Evolutionary conservation across 2,329 filamentous ascomycete species (phyloP), one percentile per base, ranked within the genome.

Genomic region (Mycosphaerella sp.): DNA sequence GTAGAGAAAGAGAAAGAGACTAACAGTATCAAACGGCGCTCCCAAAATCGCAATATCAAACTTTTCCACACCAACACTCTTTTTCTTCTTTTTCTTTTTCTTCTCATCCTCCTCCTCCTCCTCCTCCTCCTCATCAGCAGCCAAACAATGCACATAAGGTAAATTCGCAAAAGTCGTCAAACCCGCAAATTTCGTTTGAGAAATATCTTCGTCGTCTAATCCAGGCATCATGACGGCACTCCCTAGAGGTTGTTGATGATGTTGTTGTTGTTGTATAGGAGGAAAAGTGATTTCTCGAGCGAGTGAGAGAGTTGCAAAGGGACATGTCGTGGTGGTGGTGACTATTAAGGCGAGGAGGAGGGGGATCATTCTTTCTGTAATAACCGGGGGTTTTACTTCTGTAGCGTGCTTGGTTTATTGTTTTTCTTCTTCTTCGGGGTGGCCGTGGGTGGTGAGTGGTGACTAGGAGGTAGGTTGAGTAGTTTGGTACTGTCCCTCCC

Each of bases 11-110:
- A n/a, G 14, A 17, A 17, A 17, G 14, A 17, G 14, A 17, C 14
- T 17, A 17, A 17, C 14, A 17, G 75, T 78, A 60, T 78, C 76
- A 57, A 78, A 78, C 0, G 74, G 74, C 11, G 76, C 76, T 6
- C 76, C 76, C 1, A 78, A 45, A 38, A 78, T 70, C 2, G 74
- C 76, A 59, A 78, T 77, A 58, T 78, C 76, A 58, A 73, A 78
- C 23, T 64, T 65, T 40, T 74, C 73, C 4, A 74, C 63, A 6
- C 72, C 14, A 17, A 17, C 14, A 17, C 14, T 17, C 14, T 17
- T 17, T 17, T 17, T 17, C 14, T 17, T 17, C 14, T 17, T 17
- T 1, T 17, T 17, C 14, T 17, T 17, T 1, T 17, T 17, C 14
- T 17, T 17, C 1, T 17, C 1, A 17, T 17, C 14, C 14, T 17